phyloP scores from a whole-genome alignment of 2,329 filamentous ascomycete genomes.

The Thielaviopsis populi region DNA sequence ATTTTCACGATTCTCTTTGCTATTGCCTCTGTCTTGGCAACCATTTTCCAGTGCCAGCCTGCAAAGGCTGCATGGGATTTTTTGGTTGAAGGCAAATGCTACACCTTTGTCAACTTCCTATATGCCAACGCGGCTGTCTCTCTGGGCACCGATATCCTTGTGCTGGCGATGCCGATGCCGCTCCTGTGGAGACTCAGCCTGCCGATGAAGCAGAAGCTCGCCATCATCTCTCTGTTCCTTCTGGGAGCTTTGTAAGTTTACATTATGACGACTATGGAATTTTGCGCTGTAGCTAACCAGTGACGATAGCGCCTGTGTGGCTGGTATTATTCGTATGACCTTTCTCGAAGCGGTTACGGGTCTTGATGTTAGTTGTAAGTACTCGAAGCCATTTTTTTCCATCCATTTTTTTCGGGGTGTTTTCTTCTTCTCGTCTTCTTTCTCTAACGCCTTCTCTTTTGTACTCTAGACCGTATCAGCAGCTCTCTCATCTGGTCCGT shows the following conservation, averaged over 20 bases:
- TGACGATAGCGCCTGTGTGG: conserved; percentile 20
- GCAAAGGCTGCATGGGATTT: conserved; percentile 22
- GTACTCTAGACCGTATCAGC: conserved; percentile 21
- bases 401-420: neutral
- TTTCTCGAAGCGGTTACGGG: conserved; percentile 20
- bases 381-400: neutral
- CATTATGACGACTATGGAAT: too few relatives aligned
- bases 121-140: conserved; percentile 22
- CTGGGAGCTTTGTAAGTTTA: conserved; percentile 23
- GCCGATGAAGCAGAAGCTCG: conserved; percentile 20
- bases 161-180: conserved; percentile 22
- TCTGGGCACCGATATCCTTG: conserved; percentile 21
- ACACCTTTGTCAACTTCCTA: conserved; percentile 21
- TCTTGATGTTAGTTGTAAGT: conserved; percentile 23
- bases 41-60: conserved; percentile 22
- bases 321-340: conserved; percentile 20
- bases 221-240: conserved; percentile 22
- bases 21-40: conserved; percentile 22
- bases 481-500: conserved; percentile 23
- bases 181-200: conserved; percentile 22
- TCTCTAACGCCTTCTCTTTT: neutral
- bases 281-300: neutral
- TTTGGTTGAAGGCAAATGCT: conserved; percentile 19
- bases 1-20: conserved; percentile 18
- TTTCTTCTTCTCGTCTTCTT: neutral